These are phyloP conservation scores for Euptelea pleiosperma DNA, from an alignment of 164 flowering plant genomes.

Conservation along the genomic window DNA sequence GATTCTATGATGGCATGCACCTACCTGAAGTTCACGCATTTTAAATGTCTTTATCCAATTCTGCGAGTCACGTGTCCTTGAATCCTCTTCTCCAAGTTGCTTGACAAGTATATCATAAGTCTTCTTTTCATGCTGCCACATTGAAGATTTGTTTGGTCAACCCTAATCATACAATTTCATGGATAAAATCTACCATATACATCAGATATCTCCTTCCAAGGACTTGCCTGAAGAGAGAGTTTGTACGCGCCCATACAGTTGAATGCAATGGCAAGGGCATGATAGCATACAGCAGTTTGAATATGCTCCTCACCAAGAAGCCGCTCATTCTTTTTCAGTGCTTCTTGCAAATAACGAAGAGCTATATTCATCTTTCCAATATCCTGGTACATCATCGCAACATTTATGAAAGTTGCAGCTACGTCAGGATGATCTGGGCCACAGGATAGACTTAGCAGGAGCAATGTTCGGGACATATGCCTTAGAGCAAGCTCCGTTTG, in stretches of 20 bases:
- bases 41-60: constrained; percentile 97
- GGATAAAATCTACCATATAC: neutral
- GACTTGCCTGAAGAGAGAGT: constrained; percentile 83
- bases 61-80: constrained; percentile 86
- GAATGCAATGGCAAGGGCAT: constrained; percentile 98
- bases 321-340: constrained; percentile 91
- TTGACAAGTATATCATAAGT: constrained; percentile 95
- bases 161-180: neutral
- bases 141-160: neutral
- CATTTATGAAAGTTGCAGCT: constrained; percentile 96
- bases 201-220: neutral
- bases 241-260: constrained; percentile 96
- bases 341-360: constrained; percentile 96
- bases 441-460: constrained; percentile 77
- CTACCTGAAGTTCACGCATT: constrained; percentile 89
- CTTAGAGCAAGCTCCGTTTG: constrained; percentile 92
- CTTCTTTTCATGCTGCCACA: constrained; percentile 84
- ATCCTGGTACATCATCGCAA: constrained; percentile 99
- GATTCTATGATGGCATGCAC: neutral
- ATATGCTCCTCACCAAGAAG: constrained; percentile 95
- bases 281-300: constrained; percentile 98
- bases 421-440: constrained; percentile 99
- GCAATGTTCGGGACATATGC: constrained; percentile 91
- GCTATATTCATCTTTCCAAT: constrained; percentile 88
- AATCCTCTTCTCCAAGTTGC: constrained; percentile 96